phyloP scores from a whole-genome alignment of 2,329 filamentous ascomycete genomes.

The Hymenoscyphus infarciens region DNA sequence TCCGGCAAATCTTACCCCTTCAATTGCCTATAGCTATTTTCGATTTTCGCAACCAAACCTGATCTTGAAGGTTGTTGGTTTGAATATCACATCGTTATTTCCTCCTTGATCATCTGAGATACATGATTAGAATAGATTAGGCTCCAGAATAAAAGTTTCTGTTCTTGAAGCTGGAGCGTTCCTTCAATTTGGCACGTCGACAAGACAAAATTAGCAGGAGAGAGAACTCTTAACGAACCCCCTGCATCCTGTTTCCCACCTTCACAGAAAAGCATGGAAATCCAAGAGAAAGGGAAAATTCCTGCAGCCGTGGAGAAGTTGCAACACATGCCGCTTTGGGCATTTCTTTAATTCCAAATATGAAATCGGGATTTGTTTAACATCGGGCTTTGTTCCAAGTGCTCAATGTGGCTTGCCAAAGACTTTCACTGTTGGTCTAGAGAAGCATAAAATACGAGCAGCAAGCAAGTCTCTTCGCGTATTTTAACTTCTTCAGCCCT shows the following conservation, averaged over 20 bases:
- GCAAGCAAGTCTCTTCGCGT: not conserved
- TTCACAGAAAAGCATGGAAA: no score
- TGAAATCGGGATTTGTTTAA: no score
- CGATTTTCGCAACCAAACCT: not conserved
- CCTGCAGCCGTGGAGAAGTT: no score
- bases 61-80: not conserved
- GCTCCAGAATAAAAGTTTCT: not conserved
- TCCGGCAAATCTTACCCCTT: not conserved
- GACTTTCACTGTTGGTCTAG: not conserved
- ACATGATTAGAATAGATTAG: not conserved
- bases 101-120: not conserved
- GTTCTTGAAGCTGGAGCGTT: not conserved
- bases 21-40: conserved; percentile 2
- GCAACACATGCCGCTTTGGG: no score
- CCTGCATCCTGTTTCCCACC: no score
- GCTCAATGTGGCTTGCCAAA: not conserved
- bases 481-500: not conserved
- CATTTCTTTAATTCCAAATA: no score
- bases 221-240: no score
- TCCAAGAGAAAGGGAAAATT: no score
- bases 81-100: not conserved
- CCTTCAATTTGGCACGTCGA: not conserved
- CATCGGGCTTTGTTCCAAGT: not conserved
- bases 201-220: no score
- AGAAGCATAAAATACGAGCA: no score